Evolutionary conservation across 768 basidiomycete genomes (phyloP), one percentile per base, ranked within the genome.

Genomic region (Hericium erinaceus): DNA sequence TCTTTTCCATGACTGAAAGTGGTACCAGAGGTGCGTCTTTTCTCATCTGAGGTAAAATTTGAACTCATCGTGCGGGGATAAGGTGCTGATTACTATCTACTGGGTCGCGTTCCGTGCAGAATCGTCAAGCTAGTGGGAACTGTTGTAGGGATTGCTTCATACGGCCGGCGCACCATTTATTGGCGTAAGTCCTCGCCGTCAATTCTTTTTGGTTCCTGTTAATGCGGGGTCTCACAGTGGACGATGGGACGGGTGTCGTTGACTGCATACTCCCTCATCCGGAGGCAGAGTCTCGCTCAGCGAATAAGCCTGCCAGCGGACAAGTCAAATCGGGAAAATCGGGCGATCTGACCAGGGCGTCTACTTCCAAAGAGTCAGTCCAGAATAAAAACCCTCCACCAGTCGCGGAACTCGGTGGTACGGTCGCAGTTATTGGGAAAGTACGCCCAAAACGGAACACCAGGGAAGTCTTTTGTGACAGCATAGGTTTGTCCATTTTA

Each of bases 241-340:
- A 92, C 64, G 89, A 92, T 62, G 87, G 88, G 5, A 86, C 87
- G 1, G 82, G 73, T 28, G 82, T 85, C 3, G 75, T 92, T 24
- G 88, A 91, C 49, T 91, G 89, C 64, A 65, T 73, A 2, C 77
- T 81, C 64, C 73, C 71, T 22, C 71, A 73, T 44, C 67, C 69
- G 5, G 61, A 68, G 22, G 65, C 67, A 10, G 60, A 64, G 0
- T 67, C 55, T 60, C 50, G 38, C 20, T 28, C 57, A 38, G 33
- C 54, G 12, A 55, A 53, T 48, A 11, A 64, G 55, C 56, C 40
- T 16, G 24, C 49, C 10, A 53, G 24, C 49, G 22, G 49, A 53
- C 49, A 20, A n/a, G 15, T 38, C 49, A 33, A 33, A 33, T 9
- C 33, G 9, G 33, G 33, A 4, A 33, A 9, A n/a, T 39, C 52